Percentiles rank a stretch among this genome's conserved stretches.
Conservation (phyloP, 345 rosid species). For the Physaria fendleri region DNA sequence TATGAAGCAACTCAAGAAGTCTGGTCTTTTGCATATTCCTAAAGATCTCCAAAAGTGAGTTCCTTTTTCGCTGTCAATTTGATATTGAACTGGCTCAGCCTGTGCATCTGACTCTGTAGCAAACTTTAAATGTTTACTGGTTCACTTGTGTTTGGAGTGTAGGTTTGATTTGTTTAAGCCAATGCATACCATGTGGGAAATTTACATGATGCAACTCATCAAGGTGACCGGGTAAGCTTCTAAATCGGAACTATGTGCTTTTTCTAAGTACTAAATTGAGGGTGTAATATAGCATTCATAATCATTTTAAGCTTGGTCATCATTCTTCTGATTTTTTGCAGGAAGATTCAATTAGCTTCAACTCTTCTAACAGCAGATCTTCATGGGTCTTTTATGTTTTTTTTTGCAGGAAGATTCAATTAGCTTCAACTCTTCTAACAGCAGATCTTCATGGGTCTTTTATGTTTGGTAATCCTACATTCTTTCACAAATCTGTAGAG, state of each 20-base stretch:
- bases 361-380: slow-evolving; percentile 54
- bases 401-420: slow-evolving; percentile 50
- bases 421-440: slow-evolving; percentile 39
- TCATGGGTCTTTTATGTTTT: slow-evolving; percentile 58
- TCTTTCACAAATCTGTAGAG: neutral
- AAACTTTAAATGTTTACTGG: neutral
- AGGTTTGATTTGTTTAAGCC: slow-evolving; percentile 56
- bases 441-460: slow-evolving; percentile 71
- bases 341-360: slow-evolving; percentile 47
- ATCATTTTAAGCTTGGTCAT: neutral
- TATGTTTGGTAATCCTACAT: slow-evolving; percentile 41
- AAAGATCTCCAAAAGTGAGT: slow-evolving; percentile 51
- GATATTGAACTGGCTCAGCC: neutral
- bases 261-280: neutral
- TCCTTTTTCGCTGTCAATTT: neutral
- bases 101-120: neutral
- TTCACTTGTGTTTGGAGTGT: slow-evolving; percentile 21
- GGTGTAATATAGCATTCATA: neutral
- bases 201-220: slow-evolving; percentile 45
- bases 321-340: slow-evolving; percentile 33
- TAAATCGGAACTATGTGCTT: neutral
- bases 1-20: slow-evolving; percentile 62
- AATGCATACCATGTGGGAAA: slow-evolving; percentile 76
- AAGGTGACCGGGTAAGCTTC: slow-evolving; percentile 44
- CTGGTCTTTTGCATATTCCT: slow-evolving; percentile 52